phyloP scores from a whole-genome alignment of 176 grass and related monocot species.

The Alopecurus myosuroides region DNA sequence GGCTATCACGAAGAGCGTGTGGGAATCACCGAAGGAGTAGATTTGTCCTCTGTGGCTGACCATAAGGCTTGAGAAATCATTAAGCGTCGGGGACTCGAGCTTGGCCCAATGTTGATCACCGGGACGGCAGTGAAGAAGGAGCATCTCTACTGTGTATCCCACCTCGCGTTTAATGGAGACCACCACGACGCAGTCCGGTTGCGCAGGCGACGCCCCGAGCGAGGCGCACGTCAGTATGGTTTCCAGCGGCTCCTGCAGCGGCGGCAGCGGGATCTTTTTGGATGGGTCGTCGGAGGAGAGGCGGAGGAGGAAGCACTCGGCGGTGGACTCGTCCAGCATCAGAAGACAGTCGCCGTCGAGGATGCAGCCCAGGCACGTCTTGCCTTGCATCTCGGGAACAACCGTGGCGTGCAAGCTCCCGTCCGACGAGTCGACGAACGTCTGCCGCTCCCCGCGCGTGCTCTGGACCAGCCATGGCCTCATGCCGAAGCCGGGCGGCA shows the following conservation, averaged over 20 bases:
- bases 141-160: neutral
- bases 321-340: neutral
- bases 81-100: neutral
- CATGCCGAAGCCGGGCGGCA: neutral
- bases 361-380: conserved; percentile 5
- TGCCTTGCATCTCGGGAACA: neutral
- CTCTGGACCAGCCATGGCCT: conserved; percentile 5
- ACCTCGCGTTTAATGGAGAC: neutral
- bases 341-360: neutral
- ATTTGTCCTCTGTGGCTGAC: neutral
- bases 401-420: neutral
- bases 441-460: neutral
- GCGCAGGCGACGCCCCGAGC: neutral
- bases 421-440: neutral
- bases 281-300: neutral
- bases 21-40: neutral
- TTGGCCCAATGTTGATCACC: neutral
- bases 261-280: neutral
- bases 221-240: neutral
- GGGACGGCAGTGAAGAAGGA: neutral
- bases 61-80: neutral
- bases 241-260: neutral
- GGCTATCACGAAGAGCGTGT: neutral
- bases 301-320: conserved; percentile 1
- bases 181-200: neutral